Conservation (phyloP, 2,329 filamentous ascomycete genomes). For the Zymoseptoria ardabiliae region DNA sequence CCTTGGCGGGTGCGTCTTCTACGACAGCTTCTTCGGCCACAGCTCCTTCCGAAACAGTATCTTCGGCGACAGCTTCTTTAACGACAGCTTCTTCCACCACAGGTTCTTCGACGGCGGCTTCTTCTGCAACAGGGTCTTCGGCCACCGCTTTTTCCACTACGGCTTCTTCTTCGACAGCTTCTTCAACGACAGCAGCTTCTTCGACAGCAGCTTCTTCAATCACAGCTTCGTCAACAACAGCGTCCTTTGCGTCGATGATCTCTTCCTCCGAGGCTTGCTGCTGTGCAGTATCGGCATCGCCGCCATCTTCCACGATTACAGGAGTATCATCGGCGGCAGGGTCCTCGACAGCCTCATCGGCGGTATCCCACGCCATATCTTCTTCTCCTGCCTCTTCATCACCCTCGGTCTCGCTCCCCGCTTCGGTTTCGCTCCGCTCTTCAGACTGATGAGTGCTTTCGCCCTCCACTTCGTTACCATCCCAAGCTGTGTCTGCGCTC, state of each 20-base stretch:
- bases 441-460: neutral
- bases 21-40: neutral
- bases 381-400: conserved; percentile 8
- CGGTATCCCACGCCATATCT: neutral
- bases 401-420: neutral
- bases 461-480: neutral
- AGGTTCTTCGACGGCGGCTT: conserved; percentile 6
- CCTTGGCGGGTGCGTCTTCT: too few species aligned
- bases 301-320: neutral
- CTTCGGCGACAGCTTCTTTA: neutral
- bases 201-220: neutral
- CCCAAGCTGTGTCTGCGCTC: neutral
- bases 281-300: neutral
- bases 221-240: neutral
- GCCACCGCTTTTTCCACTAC: neutral
- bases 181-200: neutral
- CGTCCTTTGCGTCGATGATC: neutral
- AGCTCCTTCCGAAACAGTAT: too few species aligned
- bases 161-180: neutral
- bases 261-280: neutral
- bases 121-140: conserved; percentile 1
- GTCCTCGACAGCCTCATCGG: conserved; percentile 7
- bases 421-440: conserved; percentile 8
- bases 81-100: neutral
- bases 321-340: conserved; percentile 10